Conservation (phyloP, 2,329 filamentous ascomycete genomes). For the Ramularia collo-cygni region DNA sequence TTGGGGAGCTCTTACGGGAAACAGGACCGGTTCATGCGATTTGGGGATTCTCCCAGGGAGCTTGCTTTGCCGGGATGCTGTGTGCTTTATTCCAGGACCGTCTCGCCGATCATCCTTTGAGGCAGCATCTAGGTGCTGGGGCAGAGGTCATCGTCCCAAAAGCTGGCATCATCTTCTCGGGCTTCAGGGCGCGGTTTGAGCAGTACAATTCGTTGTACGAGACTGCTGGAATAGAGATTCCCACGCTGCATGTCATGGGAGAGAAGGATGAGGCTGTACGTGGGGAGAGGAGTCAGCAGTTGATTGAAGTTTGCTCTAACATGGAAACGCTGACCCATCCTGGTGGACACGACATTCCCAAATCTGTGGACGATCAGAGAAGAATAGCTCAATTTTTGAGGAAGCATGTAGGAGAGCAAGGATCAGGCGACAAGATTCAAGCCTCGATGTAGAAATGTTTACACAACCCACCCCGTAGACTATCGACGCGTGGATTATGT, state of each 20-base stretch:
- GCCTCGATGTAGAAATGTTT: constrained; percentile 5
- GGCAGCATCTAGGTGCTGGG: constrained; percentile 7
- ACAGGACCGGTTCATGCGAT: constrained; percentile 15
- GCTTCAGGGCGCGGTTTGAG: constrained; percentile 15
- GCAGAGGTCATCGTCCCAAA: constrained; percentile 3
- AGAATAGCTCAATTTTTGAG: constrained; percentile 13
- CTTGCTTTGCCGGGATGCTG: constrained; percentile 18
- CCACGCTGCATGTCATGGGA: constrained; percentile 17
- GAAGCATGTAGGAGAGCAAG: constrained; percentile 3
- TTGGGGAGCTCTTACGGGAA: constrained; percentile 11
- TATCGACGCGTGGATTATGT: too few species aligned
- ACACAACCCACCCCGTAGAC: too few species aligned
- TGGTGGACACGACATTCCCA: constrained; percentile 19
- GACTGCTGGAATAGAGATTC: constrained; percentile 12
- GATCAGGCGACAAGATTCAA: neutral
- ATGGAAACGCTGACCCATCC: constrained; percentile 11
- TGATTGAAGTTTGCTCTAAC: constrained; percentile 13
- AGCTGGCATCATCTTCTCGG: constrained; percentile 16
- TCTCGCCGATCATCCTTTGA: constrained; percentile 5
- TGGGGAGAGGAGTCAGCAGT: constrained; percentile 16
- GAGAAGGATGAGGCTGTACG: constrained; percentile 15
- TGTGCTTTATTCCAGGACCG: constrained; percentile 13
- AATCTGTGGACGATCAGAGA: constrained; percentile 12
- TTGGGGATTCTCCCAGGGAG: constrained; percentile 17
- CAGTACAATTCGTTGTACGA: constrained; percentile 18